phyloP scores from a whole-genome alignment of 768 basidiomycete genomes.

The Coprinopsis cinerea region DNA sequence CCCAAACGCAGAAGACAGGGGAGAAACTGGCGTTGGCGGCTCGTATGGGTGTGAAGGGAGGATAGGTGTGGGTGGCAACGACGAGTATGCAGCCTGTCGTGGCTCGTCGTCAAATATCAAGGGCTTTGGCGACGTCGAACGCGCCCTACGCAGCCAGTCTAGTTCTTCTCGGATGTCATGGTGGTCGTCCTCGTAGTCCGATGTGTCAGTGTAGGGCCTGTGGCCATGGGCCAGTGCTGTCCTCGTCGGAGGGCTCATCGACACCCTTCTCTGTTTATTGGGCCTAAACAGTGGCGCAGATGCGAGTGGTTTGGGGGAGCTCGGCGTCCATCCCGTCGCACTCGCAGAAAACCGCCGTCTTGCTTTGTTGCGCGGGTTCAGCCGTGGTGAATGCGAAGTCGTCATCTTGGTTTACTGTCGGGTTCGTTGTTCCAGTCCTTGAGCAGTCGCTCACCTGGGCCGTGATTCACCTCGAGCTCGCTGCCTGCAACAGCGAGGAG shows the following conservation, averaged over 20 bases:
- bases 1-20: slow-evolving; percentile 16
- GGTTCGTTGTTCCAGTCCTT: neutral
- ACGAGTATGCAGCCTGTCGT: slow-evolving; percentile 56
- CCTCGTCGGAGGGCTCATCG: slow-evolving; percentile 23
- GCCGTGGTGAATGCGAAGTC: slow-evolving; percentile 17
- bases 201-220: slow-evolving; percentile 22
- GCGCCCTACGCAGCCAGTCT: slow-evolving; percentile 15
- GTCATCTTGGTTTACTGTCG: slow-evolving; percentile 9
- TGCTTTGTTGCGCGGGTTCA: slow-evolving; percentile 22
- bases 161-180: slow-evolving; percentile 10
- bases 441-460: neutral
- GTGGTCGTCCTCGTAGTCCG: slow-evolving; percentile 25
- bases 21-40: slow-evolving; percentile 27
- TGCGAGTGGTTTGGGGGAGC: slow-evolving; percentile 22
- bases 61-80: slow-evolving; percentile 70
- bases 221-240: slow-evolving; percentile 17
- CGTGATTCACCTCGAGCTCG: too few species aligned
- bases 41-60: slow-evolving; percentile 38
- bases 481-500: too few species aligned
- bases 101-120: slow-evolving; percentile 21
- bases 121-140: slow-evolving; percentile 21
- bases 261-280: slow-evolving; percentile 18
- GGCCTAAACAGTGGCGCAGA: slow-evolving; percentile 18
- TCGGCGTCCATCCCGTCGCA: slow-evolving; percentile 18
- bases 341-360: slow-evolving; percentile 29